Conservation (phyloP, 306 rosid species). For the Cicer bijugum region DNA sequence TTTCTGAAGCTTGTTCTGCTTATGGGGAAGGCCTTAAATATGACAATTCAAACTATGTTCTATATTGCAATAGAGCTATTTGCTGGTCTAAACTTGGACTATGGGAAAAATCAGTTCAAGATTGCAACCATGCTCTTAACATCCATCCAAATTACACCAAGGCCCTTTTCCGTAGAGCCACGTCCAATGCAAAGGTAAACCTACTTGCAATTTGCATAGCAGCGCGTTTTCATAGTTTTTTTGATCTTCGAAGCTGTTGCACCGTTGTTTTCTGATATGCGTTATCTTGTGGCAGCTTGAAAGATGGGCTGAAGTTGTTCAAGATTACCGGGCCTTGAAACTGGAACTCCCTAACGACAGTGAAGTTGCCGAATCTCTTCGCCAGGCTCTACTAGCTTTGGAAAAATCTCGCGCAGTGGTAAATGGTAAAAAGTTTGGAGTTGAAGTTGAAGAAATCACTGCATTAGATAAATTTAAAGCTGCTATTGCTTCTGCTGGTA, state of each 20-base stretch:
- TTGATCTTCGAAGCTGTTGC: constrained; percentile 29
- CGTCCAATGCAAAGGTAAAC: constrained; percentile 74
- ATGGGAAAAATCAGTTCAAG: constrained; percentile 89
- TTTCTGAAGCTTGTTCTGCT: constrained; percentile 80
- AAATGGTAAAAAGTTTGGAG: constrained; percentile 56
- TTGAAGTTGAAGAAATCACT: constrained; percentile 81
- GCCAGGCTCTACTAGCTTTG: constrained; percentile 64
- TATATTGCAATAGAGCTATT: constrained; percentile 87
- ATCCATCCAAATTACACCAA: constrained; percentile 82
- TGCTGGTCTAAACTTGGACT: constrained; percentile 91
- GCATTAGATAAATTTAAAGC: constrained; percentile 68
- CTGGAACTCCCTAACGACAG: constrained; percentile 73
- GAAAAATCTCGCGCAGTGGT: constrained; percentile 59
- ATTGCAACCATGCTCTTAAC: constrained; percentile 82
- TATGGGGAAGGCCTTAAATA: constrained; percentile 91
- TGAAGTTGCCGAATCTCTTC: constrained; percentile 76
- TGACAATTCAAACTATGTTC: constrained; percentile 68
- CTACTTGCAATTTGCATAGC: background rate
- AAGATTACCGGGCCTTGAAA: constrained; percentile 77
- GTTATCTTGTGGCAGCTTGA: constrained; percentile 64
- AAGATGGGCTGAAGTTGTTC: constrained; percentile 85
- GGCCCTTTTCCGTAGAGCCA: constrained; percentile 86
- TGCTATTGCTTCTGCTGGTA: constrained; percentile 70
- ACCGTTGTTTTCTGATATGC: background rate
- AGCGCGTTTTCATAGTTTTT: constrained; percentile 1